Percentiles rank a stretch among this genome's conserved stretches.
phyloP scores from a whole-genome alignment of 331 rosid species.

The Rhamnella rubrinervis region DNA sequence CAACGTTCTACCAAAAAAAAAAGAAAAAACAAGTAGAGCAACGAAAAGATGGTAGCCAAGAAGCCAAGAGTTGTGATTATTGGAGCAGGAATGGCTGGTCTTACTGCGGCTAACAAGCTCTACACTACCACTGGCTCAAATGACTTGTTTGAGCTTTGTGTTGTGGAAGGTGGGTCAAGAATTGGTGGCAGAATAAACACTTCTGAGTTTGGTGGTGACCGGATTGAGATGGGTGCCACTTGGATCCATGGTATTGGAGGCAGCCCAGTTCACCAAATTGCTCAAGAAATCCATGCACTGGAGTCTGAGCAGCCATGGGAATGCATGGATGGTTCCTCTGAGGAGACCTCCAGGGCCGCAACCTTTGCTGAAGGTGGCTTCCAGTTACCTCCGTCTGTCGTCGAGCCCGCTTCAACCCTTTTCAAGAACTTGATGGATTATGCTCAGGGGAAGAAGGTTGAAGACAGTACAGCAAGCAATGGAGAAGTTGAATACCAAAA shows the following conservation, averaged over 20 bases:
- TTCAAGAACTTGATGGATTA: slow-evolving; percentile 73
- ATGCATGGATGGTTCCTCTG: slow-evolving; percentile 77
- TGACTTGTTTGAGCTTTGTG: slow-evolving; percentile 67
- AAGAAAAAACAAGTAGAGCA: no score
- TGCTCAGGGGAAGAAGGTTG: slow-evolving; percentile 50
- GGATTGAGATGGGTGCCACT: slow-evolving; percentile 96
- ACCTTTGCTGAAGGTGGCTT: slow-evolving; percentile 84
- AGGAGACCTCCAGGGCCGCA: slow-evolving; percentile 41
- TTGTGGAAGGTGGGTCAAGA: slow-evolving; percentile 86
- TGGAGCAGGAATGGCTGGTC: slow-evolving; percentile 99
- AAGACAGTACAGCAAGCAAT: slow-evolving; percentile 20
- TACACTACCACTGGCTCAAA: slow-evolving; percentile 48
- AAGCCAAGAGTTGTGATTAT: slow-evolving; percentile 81
- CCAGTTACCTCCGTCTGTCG: slow-evolving; percentile 40
- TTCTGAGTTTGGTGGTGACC: slow-evolving; percentile 85
- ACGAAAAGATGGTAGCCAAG: slow-evolving; percentile 60
- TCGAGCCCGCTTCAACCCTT: slow-evolving; percentile 63
- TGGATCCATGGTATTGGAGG: slow-evolving; percentile 98
- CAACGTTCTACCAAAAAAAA: no score
- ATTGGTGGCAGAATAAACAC: slow-evolving; percentile 95
- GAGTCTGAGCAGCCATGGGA: slow-evolving; percentile 88
- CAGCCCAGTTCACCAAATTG: slow-evolving; percentile 82
- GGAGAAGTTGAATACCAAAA: slow-evolving; percentile 25
- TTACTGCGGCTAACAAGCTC: slow-evolving; percentile 90
- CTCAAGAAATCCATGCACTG: slow-evolving; percentile 62